Evolutionary conservation across 2,329 filamentous ascomycete genomes (phyloP).

Genomic region (Ascochyta koolunga): DNA sequence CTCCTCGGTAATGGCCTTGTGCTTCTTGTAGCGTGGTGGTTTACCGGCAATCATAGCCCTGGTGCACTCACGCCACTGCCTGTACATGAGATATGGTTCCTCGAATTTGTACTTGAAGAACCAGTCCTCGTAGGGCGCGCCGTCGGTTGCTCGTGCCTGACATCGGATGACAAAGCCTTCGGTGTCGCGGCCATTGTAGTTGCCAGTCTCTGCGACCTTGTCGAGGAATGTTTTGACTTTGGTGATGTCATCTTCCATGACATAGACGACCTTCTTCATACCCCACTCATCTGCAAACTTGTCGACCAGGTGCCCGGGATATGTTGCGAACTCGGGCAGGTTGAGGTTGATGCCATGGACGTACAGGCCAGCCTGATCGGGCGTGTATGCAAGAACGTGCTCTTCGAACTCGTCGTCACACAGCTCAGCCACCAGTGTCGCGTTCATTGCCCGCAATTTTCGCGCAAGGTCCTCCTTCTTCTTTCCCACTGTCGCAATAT

Average conservation of each 20-base stretch:
- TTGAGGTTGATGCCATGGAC: conserved; percentile 97
- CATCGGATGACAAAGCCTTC: conserved; percentile 97
- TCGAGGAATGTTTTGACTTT: conserved; percentile 83
- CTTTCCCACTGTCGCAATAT: conserved; percentile 78
- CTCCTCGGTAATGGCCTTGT: conserved; percentile 85
- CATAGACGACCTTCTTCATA: conserved; percentile 84
- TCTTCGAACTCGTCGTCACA: conserved; percentile 97
- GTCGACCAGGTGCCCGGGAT: conserved; percentile 82
- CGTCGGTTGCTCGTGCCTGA: conserved; percentile 64
- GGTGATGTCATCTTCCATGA: conserved; percentile 75
- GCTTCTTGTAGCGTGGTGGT: conserved; percentile 81
- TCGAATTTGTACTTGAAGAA: conserved; percentile 99
- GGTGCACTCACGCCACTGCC: conserved; percentile 97
- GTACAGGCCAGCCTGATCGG: conserved; percentile 85
- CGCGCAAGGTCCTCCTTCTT: conserved; percentile 78
- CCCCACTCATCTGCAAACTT: conserved; percentile 91
- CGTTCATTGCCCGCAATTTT: conserved; percentile 78
- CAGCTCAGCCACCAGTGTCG: conserved; percentile 93
- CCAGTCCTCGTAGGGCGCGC: conserved; percentile 79
- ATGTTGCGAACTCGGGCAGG: conserved; percentile 87
- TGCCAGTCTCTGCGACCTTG: conserved; percentile 82
- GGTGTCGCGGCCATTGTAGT: conserved; percentile 88
- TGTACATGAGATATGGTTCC: conserved; percentile 97
- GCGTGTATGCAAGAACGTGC: conserved; percentile 88
- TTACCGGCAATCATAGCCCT: conserved; percentile 82